Base-by-base conservation (phyloP, 2,329 filamentous ascomycete species). In the Fusarium verticillioides region DNA sequence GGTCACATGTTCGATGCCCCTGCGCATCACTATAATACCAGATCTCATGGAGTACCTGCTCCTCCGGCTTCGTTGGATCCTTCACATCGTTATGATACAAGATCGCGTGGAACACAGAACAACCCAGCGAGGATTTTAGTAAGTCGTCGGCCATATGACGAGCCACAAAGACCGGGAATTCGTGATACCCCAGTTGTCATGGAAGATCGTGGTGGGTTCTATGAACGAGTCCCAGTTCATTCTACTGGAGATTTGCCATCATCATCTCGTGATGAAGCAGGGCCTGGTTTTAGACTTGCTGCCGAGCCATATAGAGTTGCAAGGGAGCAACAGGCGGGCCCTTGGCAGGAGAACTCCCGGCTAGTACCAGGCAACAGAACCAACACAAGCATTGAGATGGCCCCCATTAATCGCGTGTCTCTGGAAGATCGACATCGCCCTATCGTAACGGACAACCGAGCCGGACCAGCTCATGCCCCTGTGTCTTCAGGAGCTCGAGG, bases 151-250 rank as follows among this genome's bases (percentile, higher is more conserved):
- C 79, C 81, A 28, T 76, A 79, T 56, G 69, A 81, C 59, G 78
- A 82, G 66, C 75, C 75, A 56, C 71, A 77, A 60, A 76, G 79
- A 50, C 77, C 76, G 23, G 82, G 81, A 58, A 77, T 74, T 30
- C 77, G 77, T 43, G 75, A 75, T n/a, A 80, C 79, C 28, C 80
- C 80, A 23, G 78, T 83, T 52, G 60, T 83, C 70, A 84, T 84
- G 82, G 82, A 84, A 69, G 81, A 84, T 72, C 78, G 81, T 36
- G 82, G 81, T 62, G 81, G 81, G 21, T 83, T 83, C 60, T 81
- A 76, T 67, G 82, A 82, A 69, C 81, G 79, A 63, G 76, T 83
- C 40, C 68, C 73, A 63, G 65, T 60, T 42, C 72, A 57, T 59
- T 62, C 58, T 53, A 42, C 56, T 52, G 70, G 60, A 57, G 59